Percentiles rank a stretch among this genome's conserved stretches.
Conservation (phyloP, 2,329 filamentous ascomycete genomes). For the Penicillium frequentans region DNA sequence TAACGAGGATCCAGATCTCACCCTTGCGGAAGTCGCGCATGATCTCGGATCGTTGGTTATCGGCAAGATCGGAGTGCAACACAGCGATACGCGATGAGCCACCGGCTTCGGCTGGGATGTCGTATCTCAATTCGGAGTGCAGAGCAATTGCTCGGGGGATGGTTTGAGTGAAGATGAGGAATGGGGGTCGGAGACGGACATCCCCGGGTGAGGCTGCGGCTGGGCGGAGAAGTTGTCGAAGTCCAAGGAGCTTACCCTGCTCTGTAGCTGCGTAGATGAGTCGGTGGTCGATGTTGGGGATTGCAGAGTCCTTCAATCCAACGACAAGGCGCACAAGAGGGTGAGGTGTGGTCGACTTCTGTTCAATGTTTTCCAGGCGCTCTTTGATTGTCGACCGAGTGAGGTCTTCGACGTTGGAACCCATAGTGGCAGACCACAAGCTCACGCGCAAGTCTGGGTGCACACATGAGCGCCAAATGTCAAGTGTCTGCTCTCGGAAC, state of each 20-base stretch:
- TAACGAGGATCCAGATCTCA: slow-evolving; percentile 95
- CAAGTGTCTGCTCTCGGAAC: slow-evolving; percentile 84
- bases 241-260: slow-evolving; percentile 85
- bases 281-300: slow-evolving; percentile 87
- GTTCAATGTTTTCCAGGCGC: slow-evolving; percentile 40
- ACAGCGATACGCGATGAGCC: slow-evolving; percentile 83
- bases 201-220: slow-evolving; percentile 52
- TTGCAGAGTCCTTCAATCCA: slow-evolving; percentile 92
- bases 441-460: slow-evolving; percentile 70
- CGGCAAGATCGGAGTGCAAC: slow-evolving; percentile 81
- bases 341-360: slow-evolving; percentile 22
- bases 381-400: slow-evolving; percentile 66
- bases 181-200: slow-evolving; percentile 72
- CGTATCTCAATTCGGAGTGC: slow-evolving; percentile 86
- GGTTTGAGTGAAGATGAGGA: slow-evolving; percentile 94
- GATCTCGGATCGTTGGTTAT: slow-evolving; percentile 71
- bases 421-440: slow-evolving; percentile 97
- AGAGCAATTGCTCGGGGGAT: slow-evolving; percentile 87
- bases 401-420: slow-evolving; percentile 83
- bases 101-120: slow-evolving; percentile 85
- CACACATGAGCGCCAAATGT: slow-evolving; percentile 77
- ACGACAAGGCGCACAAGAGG: slow-evolving; percentile 81
- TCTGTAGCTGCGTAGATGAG: slow-evolving; percentile 91
- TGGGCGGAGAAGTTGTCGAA: slow-evolving; percentile 86
- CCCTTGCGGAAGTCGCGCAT: slow-evolving; percentile 89